Evolutionary conservation across 2,329 filamentous ascomycete genomes (phyloP), one percentile per base, ranked within the genome.

Genomic region (Colletotrichum siamense): DNA sequence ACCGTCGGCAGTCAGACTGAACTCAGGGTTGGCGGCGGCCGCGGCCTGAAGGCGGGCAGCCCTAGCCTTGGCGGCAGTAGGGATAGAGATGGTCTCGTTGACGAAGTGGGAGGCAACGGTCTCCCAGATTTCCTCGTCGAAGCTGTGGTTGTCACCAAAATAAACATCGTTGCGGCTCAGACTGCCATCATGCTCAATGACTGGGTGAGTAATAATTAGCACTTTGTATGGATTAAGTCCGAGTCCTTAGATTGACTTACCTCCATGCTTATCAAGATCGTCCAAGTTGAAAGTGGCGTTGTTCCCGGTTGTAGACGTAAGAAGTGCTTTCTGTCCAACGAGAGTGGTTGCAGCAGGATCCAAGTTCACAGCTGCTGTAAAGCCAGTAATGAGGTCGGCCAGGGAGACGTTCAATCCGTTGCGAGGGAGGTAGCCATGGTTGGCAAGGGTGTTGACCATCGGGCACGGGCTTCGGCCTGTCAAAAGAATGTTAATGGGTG

Each of bases 171-270:
- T 79, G 52, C 83, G 79, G 75, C 78, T 81, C 2, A 85, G 76
- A 44, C 80, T 82, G 52, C 82, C 82, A 69, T 85, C 83, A 73
- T 84, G 82, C 66, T 85, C 83, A 69, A 85, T 83, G n/a, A 83
- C 81, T 83, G 36, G 6, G 12, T 13, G 15, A 63, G n/a, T 16
- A 12, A 63, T 5, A 3, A 24, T 13, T 39, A 18, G 22, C 5
- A 16, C 44, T n/a, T n/a, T 24, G 10, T 18, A 36, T n/a, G n/a
- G 16, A 34, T 22, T 24, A 36, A 62, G 9, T 52, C 6, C 44
- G 10, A 52, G 44, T 52, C 44, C 59, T 32, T 6, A 24, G n/a
- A 36, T 34, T 22, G 18, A 62, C 75, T 75, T 22, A 81, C 77
- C 10, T 57, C 77, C 77, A 55, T 82, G 81, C n/a, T 78, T 78